Evolutionary conservation across 768 basidiomycete genomes (phyloP).

Genomic region (Tricholoma bakamatsutake): DNA sequence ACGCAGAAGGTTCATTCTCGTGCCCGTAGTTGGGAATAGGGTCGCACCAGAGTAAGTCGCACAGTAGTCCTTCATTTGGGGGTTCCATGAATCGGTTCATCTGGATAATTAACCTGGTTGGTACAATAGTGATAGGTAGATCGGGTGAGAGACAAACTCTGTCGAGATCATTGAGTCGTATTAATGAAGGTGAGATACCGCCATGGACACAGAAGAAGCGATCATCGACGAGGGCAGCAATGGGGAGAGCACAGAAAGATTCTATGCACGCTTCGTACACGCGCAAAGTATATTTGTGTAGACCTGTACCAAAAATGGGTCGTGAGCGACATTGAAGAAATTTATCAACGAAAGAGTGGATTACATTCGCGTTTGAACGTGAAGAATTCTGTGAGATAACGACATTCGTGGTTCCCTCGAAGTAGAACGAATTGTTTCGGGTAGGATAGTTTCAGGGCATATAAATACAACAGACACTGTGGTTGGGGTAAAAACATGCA

Average conservation of each 20-base stretch:
- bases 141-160: slow-evolving; percentile 37
- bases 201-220: slow-evolving; percentile 99
- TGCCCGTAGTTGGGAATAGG: slow-evolving; percentile 86
- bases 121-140: slow-evolving; percentile 3
- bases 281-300: slow-evolving; percentile 81
- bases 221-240: slow-evolving; percentile 88
- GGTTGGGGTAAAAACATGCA: slow-evolving; percentile 15
- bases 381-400: slow-evolving; percentile 94
- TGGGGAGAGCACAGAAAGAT: slow-evolving; percentile 85
- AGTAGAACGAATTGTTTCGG: slow-evolving; percentile 79
- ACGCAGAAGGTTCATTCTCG: slow-evolving; percentile 52
- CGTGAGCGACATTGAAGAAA: background rate
- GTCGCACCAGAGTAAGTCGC: slow-evolving; percentile 96
- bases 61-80: slow-evolving; percentile 84
- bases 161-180: slow-evolving; percentile 70
- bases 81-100: slow-evolving; percentile 93
- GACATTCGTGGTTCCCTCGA: slow-evolving; percentile 96
- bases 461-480: slow-evolving; percentile 88
- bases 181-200: slow-evolving; percentile 84
- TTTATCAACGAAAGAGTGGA: slow-evolving; percentile 18
- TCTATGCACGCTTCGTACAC: slow-evolving; percentile 92
- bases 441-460: slow-evolving; percentile 87
- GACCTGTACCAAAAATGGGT: slow-evolving; percentile 39
- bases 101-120: slow-evolving; percentile 31
- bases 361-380: slow-evolving; percentile 97